Conservation (phyloP, 441 rosid species). For the Daphne laureola region DNA sequence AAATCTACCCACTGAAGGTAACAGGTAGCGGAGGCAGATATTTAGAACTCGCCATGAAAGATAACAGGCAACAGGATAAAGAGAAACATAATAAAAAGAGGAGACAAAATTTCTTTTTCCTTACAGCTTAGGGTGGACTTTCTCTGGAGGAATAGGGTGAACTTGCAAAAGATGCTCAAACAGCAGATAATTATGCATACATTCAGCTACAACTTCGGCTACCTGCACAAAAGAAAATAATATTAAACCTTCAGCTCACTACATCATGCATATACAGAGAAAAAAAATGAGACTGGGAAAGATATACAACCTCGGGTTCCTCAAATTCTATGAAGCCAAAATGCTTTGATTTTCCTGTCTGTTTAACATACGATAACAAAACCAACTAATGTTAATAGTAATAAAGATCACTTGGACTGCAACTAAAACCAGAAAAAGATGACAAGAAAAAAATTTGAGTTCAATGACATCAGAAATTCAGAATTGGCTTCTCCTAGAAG, state of each 20-base stretch:
- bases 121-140: conserved; percentile 83
- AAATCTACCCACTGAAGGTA: too few relatives aligned
- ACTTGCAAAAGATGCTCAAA: conserved; percentile 84
- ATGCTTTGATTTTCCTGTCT: conserved; percentile 95
- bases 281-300: neutral
- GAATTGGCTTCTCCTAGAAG: too few relatives aligned
- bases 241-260: conserved; percentile 2
- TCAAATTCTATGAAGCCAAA: conserved; percentile 82
- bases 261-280: neutral
- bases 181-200: conserved; percentile 74
- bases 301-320: conserved; percentile 56
- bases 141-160: conserved; percentile 51
- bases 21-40: too few relatives aligned
- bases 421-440: neutral
- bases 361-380: conserved; percentile 16
- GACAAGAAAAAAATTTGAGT: neutral
- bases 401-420: neutral
- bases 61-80: too few relatives aligned
- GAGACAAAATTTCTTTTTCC: conserved; percentile 7
- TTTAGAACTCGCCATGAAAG: neutral
- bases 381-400: conserved; percentile 3
- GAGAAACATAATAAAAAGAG: neutral
- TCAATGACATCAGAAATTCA: too few relatives aligned
- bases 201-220: conserved; percentile 86
- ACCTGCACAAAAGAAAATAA: conserved; percentile 38